Conservation (phyloP, 176 grass and related monocot species). For the Paspalum vaginatum region DNA sequence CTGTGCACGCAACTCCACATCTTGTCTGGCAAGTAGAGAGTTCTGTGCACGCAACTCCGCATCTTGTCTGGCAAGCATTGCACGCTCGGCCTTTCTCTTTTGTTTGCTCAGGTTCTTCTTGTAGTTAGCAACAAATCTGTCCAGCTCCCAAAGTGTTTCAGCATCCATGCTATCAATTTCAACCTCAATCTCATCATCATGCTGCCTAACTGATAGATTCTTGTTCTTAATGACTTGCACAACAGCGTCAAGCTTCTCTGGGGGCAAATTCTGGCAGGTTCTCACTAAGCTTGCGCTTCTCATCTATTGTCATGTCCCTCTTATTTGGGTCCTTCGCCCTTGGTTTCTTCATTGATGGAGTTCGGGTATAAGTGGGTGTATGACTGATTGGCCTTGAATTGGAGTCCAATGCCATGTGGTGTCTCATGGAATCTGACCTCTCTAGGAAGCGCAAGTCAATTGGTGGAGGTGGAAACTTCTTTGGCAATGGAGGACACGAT, state of each 20-base stretch:
- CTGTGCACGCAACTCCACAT: constrained; percentile 48
- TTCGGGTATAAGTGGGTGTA: constrained; percentile 52
- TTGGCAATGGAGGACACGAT: constrained; percentile 55
- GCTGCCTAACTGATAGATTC: constrained; percentile 81
- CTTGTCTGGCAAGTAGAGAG: constrained; percentile 53
- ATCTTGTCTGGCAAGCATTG: constrained; percentile 74
- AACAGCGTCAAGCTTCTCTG: constrained; percentile 78
- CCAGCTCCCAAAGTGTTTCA: constrained; percentile 97
- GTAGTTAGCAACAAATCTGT: constrained; percentile 95
- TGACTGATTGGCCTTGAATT: constrained; percentile 55
- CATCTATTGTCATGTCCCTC: constrained; percentile 97
- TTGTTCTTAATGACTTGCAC: constrained; percentile 95
- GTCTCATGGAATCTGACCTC: constrained; percentile 65
- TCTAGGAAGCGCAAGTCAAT: constrained; percentile 64
- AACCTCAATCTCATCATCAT: constrained; percentile 99
- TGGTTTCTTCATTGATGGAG: constrained; percentile 86
- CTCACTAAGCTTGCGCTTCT: constrained; percentile 88
- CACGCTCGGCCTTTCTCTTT: constrained; percentile 89
- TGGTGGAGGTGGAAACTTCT: constrained; percentile 60
- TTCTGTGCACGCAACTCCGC: constrained; percentile 34
- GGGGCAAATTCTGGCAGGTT: constrained; percentile 90
- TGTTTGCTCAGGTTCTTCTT: constrained; percentile 96
- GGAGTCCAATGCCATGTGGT: constrained; percentile 47
- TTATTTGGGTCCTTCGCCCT: constrained; percentile 95
- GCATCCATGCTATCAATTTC: constrained; percentile 98